A percentile compares a stretch with the other conserved stretches of the same genome.
phyloP scores from a whole-genome alignment of 257 asterid species.

The Marsdenia floribunda region DNA sequence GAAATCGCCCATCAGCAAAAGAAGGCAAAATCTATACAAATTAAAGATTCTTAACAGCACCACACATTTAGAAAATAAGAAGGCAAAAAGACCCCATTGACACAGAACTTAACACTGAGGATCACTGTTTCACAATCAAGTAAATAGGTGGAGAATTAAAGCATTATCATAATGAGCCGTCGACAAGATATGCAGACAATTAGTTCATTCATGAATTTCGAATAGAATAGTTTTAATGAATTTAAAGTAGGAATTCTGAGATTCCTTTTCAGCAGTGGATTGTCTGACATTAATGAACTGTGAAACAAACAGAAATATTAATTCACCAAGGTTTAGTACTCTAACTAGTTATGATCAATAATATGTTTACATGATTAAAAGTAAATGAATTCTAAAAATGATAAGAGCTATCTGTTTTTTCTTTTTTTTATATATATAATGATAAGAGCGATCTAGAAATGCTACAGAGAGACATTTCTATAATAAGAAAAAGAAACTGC shows the following conservation, averaged over 20 bases:
- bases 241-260: background rate
- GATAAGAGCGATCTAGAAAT: background rate
- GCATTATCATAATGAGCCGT: background rate
- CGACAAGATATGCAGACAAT: background rate
- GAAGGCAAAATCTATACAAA: background rate
- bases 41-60: background rate
- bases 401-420: too few relatives aligned
- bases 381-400: background rate
- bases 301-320: background rate
- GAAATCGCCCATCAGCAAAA: background rate
- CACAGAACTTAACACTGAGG: background rate
- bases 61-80: background rate
- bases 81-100: background rate
- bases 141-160: background rate
- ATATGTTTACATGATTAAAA: background rate
- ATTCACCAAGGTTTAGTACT: background rate
- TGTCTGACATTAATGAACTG: background rate
- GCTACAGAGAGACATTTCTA: background rate
- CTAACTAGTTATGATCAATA: background rate
- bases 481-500: background rate
- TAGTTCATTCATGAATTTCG: background rate
- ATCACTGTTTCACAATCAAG: background rate
- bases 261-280: background rate
- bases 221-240: background rate
- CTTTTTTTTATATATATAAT: background rate